Percentiles rank a stretch among this genome's conserved stretches.
Conservation (phyloP, 148 eudicot species). For the Vaccinium macrocarpon region DNA sequence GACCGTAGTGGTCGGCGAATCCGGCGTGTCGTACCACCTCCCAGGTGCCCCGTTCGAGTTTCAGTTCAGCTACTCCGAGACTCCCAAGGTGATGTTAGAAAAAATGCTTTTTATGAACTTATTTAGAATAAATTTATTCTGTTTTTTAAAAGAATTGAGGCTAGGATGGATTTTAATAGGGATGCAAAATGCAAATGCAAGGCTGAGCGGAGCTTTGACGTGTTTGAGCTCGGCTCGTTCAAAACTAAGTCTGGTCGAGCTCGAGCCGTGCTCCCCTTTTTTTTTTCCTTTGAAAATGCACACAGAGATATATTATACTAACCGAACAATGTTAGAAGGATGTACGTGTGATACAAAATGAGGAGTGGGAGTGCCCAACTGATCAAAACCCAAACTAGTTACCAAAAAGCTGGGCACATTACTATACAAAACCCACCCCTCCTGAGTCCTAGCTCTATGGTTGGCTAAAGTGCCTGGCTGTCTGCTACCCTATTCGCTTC, state of each 20-base stretch:
- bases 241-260: no score
- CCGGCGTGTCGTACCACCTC: conserved; percentile 48
- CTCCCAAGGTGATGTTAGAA: conserved; percentile 47
- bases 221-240: no score
- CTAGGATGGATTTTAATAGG: not conserved
- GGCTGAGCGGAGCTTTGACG: no score
- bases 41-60: conserved; percentile 94
- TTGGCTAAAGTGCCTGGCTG: not conserved
- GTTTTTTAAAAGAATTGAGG: not conserved
- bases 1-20: not conserved
- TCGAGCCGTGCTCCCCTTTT: no score
- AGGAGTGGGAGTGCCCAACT: not conserved
- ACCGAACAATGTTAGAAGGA: not conserved
- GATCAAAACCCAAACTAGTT: not conserved
- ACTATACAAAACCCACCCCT: not conserved
- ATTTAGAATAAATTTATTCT: not conserved
- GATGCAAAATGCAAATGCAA: no score
- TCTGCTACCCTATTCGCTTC: not conserved
- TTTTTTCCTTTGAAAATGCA: no score
- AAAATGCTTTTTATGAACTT: not conserved
- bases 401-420: not conserved
- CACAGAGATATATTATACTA: no score
- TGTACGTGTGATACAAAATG: not conserved
- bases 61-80: conserved; percentile 89
- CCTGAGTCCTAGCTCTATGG: not conserved